Evolutionary conservation across 176 grass and related monocot species (phyloP).

Genomic region (Avena sativa): DNA sequence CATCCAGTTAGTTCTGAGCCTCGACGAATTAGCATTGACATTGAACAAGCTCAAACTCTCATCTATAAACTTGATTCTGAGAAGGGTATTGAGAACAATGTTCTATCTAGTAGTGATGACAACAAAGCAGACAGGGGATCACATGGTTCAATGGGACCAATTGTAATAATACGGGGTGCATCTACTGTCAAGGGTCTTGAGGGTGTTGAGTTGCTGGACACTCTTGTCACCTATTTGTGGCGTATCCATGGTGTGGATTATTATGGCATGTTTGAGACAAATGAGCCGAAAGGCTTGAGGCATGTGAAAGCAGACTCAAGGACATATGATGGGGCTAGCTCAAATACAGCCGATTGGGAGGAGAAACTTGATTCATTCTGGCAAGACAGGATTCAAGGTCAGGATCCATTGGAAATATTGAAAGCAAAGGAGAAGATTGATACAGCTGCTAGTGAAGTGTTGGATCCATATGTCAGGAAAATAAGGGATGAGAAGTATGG

Average conservation of each 20-base stretch:
- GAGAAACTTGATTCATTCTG: slow-evolving; percentile 96
- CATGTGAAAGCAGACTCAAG: slow-evolving; percentile 85
- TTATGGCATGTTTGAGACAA: slow-evolving; percentile 92
- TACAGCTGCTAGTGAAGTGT: slow-evolving; percentile 71
- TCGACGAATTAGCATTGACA: slow-evolving; percentile 77
- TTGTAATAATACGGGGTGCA: slow-evolving; percentile 85
- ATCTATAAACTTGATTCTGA: slow-evolving; percentile 84
- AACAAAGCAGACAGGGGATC: slow-evolving; percentile 52
- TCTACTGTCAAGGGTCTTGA: slow-evolving; percentile 97
- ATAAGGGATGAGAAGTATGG: slow-evolving; percentile 99
- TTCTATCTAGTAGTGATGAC: slow-evolving; percentile 70
- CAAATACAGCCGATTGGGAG: slow-evolving; percentile 79
- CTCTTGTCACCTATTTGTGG: slow-evolving; percentile 93
- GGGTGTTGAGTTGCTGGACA: slow-evolving; percentile 88
- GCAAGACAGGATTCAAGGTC: slow-evolving; percentile 72
- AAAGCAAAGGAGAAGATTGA: slow-evolving; percentile 96
- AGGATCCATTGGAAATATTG: slow-evolving; percentile 86
- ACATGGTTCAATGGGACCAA: slow-evolving; percentile 83
- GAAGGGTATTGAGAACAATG: slow-evolving; percentile 87
- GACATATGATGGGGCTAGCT: slow-evolving; percentile 64
- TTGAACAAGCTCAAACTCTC: slow-evolving; percentile 76
- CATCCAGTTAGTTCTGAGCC: slow-evolving; percentile 82
- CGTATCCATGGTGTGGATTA: slow-evolving; percentile 94
- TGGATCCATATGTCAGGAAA: slow-evolving; percentile 92
- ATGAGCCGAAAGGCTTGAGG: slow-evolving; percentile 82